Evolutionary conservation across 345 rosid genomes (phyloP).

Genomic region (Salix viminalis): DNA sequence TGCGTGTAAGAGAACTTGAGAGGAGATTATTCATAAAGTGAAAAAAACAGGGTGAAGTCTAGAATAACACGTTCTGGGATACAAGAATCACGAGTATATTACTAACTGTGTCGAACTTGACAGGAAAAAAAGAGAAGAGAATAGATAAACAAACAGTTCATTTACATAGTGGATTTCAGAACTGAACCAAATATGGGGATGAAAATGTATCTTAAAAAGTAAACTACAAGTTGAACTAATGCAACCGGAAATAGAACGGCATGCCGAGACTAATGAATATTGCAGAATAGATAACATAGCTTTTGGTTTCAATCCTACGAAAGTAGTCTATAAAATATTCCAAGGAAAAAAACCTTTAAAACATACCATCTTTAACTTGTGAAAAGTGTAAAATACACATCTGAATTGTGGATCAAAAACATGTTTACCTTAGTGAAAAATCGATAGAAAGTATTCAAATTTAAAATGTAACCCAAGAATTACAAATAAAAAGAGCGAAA

Average conservation of each 20-base stretch:
- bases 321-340: neutral
- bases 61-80: neutral
- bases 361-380: neutral
- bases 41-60: neutral
- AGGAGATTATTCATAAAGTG: neutral
- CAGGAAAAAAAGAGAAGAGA: neutral
- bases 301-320: neutral
- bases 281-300: neutral
- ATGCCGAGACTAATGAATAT: neutral
- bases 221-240: neutral
- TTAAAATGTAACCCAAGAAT: neutral
- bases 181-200: neutral
- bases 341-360: neutral
- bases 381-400: neutral
- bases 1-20: neutral
- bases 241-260: neutral
- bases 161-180: no score
- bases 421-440: neutral
- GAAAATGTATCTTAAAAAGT: neutral
- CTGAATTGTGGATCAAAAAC: neutral
- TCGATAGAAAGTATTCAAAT: neutral
- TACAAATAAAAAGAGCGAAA: neutral
- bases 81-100: neutral
- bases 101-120: neutral
- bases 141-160: no score